phyloP scores from a whole-genome alignment of 164 flowering plant species.

The Stephania cephalantha region DNA sequence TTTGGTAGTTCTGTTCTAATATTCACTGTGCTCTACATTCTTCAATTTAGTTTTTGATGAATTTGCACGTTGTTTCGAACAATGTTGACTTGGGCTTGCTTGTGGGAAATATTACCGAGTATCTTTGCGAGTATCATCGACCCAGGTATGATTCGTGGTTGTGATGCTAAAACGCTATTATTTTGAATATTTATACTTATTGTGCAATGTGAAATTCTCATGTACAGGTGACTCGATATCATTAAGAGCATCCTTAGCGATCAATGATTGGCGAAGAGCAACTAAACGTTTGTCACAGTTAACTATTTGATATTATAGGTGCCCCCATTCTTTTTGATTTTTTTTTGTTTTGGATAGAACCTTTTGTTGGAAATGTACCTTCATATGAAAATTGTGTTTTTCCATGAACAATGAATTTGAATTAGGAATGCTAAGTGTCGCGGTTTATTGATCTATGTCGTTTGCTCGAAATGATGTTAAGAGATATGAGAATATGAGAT shows the following conservation, averaged over 20 bases:
- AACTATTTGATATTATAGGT: not conserved
- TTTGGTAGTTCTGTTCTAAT: too few species aligned
- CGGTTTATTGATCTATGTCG: not conserved
- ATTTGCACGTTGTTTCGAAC: constrained; percentile 20
- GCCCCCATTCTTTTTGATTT: not conserved
- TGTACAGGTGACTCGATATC: constrained; percentile 47
- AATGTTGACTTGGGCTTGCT: constrained; percentile 53
- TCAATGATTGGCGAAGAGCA: constrained; percentile 16
- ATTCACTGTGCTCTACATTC: not conserved
- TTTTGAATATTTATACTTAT: not conserved
- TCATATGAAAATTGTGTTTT: not conserved
- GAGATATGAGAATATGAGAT: too few species aligned
- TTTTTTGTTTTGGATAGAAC: not conserved
- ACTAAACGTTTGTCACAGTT: not conserved
- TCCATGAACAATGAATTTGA: not conserved
- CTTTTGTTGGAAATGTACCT: not conserved
- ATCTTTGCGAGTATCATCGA: constrained; percentile 44
- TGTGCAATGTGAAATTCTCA: not conserved
- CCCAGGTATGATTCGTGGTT: constrained; percentile 15
- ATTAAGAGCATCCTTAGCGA: constrained; percentile 37
- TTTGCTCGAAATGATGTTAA: not conserved
- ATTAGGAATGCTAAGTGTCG: not conserved
- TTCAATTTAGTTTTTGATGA: not conserved
- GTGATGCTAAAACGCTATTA: not conserved
- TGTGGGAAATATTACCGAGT: constrained; percentile 53